Percentiles rank a stretch among this genome's conserved stretches.
phyloP scores from a whole-genome alignment of 169 alveolate genomes.

The Eimeria acervulina region DNA sequence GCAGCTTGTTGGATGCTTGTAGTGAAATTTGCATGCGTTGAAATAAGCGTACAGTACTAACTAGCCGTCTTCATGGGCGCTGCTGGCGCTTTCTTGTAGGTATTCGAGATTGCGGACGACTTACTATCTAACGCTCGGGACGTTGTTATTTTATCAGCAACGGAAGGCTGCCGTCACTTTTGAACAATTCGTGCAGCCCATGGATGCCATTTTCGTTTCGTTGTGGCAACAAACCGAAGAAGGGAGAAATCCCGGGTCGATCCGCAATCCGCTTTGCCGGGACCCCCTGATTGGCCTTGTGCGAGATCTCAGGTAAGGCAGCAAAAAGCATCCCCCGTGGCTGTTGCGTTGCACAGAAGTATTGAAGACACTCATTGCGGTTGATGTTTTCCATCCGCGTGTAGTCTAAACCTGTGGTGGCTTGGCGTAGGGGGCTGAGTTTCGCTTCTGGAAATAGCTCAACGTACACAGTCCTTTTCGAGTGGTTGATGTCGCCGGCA shows the following conservation, averaged over 20 bases:
- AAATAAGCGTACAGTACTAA: too few relatives aligned
- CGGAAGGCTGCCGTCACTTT: slow-evolving; percentile 84
- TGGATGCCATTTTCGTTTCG: slow-evolving; percentile 86
- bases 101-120: slow-evolving; percentile 95
- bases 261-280: slow-evolving; percentile 88
- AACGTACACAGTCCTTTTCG: slow-evolving; percentile 71
- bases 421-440: slow-evolving; percentile 60
- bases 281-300: slow-evolving; percentile 93
- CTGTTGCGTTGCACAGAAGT: neutral
- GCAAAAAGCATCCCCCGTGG: slow-evolving; percentile 21
- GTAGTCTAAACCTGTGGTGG: neutral
- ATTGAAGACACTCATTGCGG: neutral
- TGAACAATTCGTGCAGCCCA: slow-evolving; percentile 92
- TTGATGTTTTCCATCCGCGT: neutral
- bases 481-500: slow-evolving; percentile 69
- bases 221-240: slow-evolving; percentile 88
- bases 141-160: slow-evolving; percentile 89
- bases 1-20: neutral
- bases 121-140: slow-evolving; percentile 94
- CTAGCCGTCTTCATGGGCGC: neutral
- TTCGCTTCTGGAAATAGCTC: slow-evolving; percentile 68
- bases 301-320: slow-evolving; percentile 94
- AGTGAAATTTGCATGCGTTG: neutral
- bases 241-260: slow-evolving; percentile 85
- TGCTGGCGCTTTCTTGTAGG: slow-evolving; percentile 37